These are phyloP conservation scores for Jimgerdemannia lactiflua DNA, from an alignment of 192 early-diverging fungal species.

Conservation along the genomic window DNA sequence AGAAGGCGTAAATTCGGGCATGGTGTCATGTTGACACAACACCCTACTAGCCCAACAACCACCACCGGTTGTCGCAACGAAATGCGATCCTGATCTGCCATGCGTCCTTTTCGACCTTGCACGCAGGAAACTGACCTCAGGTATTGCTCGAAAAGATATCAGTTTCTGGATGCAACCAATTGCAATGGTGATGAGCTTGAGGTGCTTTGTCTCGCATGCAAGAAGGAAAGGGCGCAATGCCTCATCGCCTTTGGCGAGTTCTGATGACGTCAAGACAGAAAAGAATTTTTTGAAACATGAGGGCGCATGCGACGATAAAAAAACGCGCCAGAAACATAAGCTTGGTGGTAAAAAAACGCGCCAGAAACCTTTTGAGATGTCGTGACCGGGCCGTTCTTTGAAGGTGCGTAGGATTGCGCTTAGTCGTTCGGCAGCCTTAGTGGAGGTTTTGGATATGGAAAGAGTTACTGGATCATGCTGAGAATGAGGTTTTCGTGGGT, in stretches of 20 bases:
- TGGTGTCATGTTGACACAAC: neutral
- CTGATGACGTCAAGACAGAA: constrained; percentile 28
- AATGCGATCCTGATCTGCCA: too few species aligned
- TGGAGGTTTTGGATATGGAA: too few species aligned
- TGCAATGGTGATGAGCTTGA: constrained; percentile 75
- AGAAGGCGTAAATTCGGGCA: too few species aligned
- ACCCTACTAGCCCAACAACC: too few species aligned
- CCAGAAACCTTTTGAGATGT: constrained; percentile 35
- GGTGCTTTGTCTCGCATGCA: constrained; percentile 81
- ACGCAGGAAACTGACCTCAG: constrained; percentile 41
- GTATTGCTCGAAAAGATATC: constrained; percentile 72
- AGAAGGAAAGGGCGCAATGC: constrained; percentile 82
- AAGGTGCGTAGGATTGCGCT: constrained; percentile 52
- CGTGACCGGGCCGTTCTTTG: constrained; percentile 49
- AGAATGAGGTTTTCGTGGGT: neutral
- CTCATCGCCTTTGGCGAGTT: constrained; percentile 75
- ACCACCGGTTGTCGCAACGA: too few species aligned
- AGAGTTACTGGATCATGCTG: neutral
- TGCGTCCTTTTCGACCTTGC: too few species aligned
- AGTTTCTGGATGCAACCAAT: constrained; percentile 82
- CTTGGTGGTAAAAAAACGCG: too few species aligned
- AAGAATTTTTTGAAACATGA: neutral
- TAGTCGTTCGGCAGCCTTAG: constrained; percentile 63
- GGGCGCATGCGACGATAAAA: too few species aligned
- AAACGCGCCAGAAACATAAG: too few species aligned